Evolutionary conservation across 2,329 filamentous ascomycete genomes (phyloP).

Genomic region (Calonectria crousiana): DNA sequence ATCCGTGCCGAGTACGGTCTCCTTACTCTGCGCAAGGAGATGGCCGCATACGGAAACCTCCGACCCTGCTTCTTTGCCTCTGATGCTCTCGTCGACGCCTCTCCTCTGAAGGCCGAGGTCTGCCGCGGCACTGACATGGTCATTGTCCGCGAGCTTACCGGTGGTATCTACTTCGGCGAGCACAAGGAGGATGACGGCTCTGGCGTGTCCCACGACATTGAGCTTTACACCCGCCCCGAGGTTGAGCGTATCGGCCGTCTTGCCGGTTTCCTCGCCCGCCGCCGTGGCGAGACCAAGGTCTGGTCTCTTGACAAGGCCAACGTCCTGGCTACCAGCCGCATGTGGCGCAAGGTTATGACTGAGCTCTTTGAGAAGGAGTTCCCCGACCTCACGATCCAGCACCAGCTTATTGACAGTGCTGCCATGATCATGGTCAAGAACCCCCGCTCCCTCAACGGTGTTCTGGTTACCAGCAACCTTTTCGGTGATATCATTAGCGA

Average conservation of each 20-base stretch:
- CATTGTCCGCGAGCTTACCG: constrained; percentile 91
- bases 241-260: constrained; percentile 90
- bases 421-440: constrained; percentile 99
- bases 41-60: constrained; percentile 94
- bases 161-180: constrained; percentile 96
- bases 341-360: constrained; percentile 90
- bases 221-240: constrained; percentile 87
- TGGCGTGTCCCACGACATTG: constrained; percentile 83
- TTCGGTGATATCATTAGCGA: constrained; percentile 98
- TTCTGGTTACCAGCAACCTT: constrained; percentile 92
- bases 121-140: constrained; percentile 92
- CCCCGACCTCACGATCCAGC: constrained; percentile 83
- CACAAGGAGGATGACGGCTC: constrained; percentile 78
- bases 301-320: constrained; percentile 97
- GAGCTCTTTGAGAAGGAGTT: constrained; percentile 92
- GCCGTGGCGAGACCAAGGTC: constrained; percentile 76
- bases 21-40: constrained; percentile 90
- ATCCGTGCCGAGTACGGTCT: constrained; percentile 95
- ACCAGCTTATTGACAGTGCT: constrained; percentile 96
- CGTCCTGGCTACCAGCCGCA: constrained; percentile 87
- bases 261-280: constrained; percentile 83
- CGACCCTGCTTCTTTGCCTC: constrained; percentile 96
- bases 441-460: constrained; percentile 86
- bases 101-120: constrained; percentile 87
- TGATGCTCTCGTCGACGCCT: constrained; percentile 83